Percentiles rank a stretch among this genome's conserved stretches.
Evolutionary conservation across 129 eudicot genomes (phyloP).

Genomic region (Pseudognaphalium luteoalbum): DNA sequence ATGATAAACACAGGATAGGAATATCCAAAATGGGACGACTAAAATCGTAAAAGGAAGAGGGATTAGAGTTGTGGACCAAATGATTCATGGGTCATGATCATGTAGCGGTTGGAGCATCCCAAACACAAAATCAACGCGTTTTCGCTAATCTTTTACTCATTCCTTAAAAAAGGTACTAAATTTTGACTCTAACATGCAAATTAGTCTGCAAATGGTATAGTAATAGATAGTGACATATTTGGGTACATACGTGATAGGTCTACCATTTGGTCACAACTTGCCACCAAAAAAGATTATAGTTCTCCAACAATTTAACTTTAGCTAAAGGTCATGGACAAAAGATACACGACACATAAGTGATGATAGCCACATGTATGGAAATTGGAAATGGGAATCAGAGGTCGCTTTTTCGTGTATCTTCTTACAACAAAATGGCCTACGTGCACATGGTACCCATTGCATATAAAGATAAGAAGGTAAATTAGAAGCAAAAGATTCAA

Average conservation of each 20-base stretch:
- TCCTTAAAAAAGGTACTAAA: not conserved
- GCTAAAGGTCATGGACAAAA: slow-evolving; percentile 30
- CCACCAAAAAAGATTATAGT: slow-evolving; percentile 27
- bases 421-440: slow-evolving; percentile 17
- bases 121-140: slow-evolving; percentile 23
- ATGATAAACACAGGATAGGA: slow-evolving; percentile 13
- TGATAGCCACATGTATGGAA: slow-evolving; percentile 23
- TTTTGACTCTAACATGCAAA: slow-evolving; percentile 19
- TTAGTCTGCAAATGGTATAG: slow-evolving; percentile 24
- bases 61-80: slow-evolving; percentile 19
- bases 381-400: slow-evolving; percentile 27
- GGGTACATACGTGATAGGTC: slow-evolving; percentile 3
- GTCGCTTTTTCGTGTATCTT: slow-evolving; percentile 35
- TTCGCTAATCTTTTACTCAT: slow-evolving; percentile 1
- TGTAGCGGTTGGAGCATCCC: slow-evolving; percentile 16
- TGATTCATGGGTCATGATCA: slow-evolving; percentile 26
- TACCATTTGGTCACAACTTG: slow-evolving; percentile 22
- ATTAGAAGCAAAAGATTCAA: slow-evolving; percentile 28
- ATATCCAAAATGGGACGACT: slow-evolving; percentile 26
- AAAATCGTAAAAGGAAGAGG: slow-evolving; percentile 20
- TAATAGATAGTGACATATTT: slow-evolving; percentile 24
- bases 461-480: slow-evolving; percentile 11
- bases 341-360: slow-evolving; percentile 28
- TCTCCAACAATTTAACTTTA: slow-evolving; percentile 27
- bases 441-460: slow-evolving; percentile 33